These are phyloP conservation scores for Ophiostoma populinum DNA, from an alignment of 2,329 filamentous ascomycete species.

Conservation along the genomic window DNA sequence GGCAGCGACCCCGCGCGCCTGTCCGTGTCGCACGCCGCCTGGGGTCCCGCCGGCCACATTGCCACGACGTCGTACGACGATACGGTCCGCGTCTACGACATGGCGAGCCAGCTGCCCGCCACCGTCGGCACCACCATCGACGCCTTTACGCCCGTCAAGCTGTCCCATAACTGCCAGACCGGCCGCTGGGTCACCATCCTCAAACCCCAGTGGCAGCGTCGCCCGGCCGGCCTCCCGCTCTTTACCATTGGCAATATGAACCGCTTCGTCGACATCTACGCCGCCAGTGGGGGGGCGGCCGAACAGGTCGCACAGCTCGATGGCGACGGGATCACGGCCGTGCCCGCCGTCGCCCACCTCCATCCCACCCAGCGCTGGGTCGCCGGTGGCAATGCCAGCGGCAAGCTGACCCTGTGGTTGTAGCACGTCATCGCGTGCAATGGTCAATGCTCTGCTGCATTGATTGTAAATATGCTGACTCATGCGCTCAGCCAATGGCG, in stretches of 20 bases:
- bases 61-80: slow-evolving; percentile 93
- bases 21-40: slow-evolving; percentile 84
- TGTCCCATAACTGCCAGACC: slow-evolving; percentile 89
- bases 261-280: slow-evolving; percentile 84
- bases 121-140: slow-evolving; percentile 9
- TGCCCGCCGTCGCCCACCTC: slow-evolving; percentile 82
- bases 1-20: slow-evolving; percentile 70
- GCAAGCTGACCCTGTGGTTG: slow-evolving; percentile 85
- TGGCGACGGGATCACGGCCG: slow-evolving; percentile 81
- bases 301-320: slow-evolving; percentile 78
- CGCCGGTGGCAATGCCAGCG: slow-evolving; percentile 76
- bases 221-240: slow-evolving; percentile 61
- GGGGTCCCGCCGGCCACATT: slow-evolving; percentile 68
- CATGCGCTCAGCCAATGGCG: too few relatives aligned
- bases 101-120: slow-evolving; percentile 33
- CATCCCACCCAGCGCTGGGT: slow-evolving; percentile 84
- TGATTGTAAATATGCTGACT: too few relatives aligned
- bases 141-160: slow-evolving; percentile 50
- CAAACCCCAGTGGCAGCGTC: slow-evolving; percentile 76
- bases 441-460: too few relatives aligned
- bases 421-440: too few relatives aligned
- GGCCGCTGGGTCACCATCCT: slow-evolving; percentile 78
- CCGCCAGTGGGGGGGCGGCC: slow-evolving; percentile 39
- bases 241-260: slow-evolving; percentile 97
- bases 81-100: slow-evolving; percentile 81